Base-by-base conservation (phyloP, 192 early-diverging fungal genomes). In the Jimgerdemannia lactiflua region DNA sequence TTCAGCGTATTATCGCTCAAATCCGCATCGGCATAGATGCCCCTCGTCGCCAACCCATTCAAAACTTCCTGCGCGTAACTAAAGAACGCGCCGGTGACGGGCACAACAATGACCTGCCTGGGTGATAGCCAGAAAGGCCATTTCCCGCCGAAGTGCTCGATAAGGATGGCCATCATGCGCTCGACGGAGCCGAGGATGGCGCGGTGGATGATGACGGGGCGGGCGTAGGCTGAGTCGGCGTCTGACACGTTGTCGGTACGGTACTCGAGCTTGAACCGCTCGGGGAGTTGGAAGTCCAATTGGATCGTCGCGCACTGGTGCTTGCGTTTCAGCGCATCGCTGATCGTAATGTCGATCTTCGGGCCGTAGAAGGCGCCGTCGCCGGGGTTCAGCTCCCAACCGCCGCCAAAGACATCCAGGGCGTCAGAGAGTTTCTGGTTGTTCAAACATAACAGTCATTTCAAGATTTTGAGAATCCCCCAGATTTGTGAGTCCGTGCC, bases 361-460 rank as follows among this genome's bases (percentile, higher is more conserved):
- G 98, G 98, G n/a, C 98, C 98, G 82, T 99, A 99, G 90, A 99
- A 99, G 29, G 98, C 98, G 64, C 98, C 98, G 85, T 99, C 98
- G 74, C 95, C 95, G 8, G 91, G 92, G 82, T 98, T 95, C 67
- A 98, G 67, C 77, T 90, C 89, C 98, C 98, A 99, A 39, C 82
- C 82, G 40, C 86, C 72, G 49, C 93, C 94, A 18, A 68, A 68
- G 4, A 74, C 74, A 8, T 71, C 20, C 7, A 42, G 44, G 42
- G 29, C 70, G 39, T 43, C 19, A 1, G 11, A 4, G 7, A 71
- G 67, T 9, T 8, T 20, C 49, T 59, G 49, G 49, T 10, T 59
- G 6, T 59, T 59, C 29, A 29, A 29, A 29, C 29, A 29, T 29
- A 29, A 29, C 29, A 29, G 29, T 29, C 29, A 29, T 29, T 29